phyloP scores from a whole-genome alignment of 1,284 basidiomycete genomes.

The Mrakiaceae sp. region DNA sequence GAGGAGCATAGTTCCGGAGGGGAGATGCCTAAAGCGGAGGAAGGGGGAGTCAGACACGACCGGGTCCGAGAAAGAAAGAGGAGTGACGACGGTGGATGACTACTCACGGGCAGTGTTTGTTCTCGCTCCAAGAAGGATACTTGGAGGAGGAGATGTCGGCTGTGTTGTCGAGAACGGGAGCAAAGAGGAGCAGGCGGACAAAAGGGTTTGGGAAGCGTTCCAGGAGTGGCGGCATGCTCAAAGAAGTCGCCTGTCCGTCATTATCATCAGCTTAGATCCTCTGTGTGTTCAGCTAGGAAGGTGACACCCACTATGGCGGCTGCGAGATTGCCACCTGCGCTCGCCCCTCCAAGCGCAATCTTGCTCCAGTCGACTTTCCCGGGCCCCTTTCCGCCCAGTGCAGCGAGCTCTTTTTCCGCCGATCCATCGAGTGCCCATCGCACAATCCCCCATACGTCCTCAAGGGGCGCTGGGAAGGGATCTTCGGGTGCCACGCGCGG shows the following conservation, averaged over 20 bases:
- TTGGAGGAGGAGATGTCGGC: not conserved
- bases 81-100: not conserved
- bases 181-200: not conserved
- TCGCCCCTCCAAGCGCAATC: conserved; percentile 1
- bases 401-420: not conserved
- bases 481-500: conserved; percentile 1
- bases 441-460: not conserved
- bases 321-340: conserved; percentile 2
- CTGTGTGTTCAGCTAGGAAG: too few species aligned
- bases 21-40: not conserved
- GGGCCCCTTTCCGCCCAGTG: not conserved
- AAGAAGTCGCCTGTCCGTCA: not conserved
- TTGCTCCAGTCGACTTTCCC: not conserved
- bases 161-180: not conserved
- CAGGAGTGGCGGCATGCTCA: not conserved
- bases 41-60: not conserved
- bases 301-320: not conserved
- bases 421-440: not conserved
- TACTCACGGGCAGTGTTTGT: conserved; percentile 1
- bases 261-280: not conserved
- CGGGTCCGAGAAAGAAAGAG: not conserved
- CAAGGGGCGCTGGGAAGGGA: not conserved
- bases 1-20: not conserved
- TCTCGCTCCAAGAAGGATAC: not conserved
- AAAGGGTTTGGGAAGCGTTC: not conserved